Evolutionary conservation across 768 basidiomycete species (phyloP), one percentile per base, ranked within the genome.

Genomic region (Candolleomyces aberdarensis): DNA sequence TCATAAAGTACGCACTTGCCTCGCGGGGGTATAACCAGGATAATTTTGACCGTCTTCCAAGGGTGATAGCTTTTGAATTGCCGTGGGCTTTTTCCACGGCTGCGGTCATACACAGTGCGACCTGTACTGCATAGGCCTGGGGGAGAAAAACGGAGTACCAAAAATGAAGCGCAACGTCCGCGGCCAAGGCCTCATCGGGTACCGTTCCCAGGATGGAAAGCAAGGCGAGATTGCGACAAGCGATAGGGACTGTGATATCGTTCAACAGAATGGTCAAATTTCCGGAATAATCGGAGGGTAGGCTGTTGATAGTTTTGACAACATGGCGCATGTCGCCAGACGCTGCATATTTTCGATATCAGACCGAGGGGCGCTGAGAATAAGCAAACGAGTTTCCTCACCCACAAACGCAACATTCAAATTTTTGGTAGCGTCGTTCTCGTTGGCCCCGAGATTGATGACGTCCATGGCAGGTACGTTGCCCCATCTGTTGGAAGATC

Each of bases 161-260:
- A 57, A 76, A 71, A 59, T 80, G 80, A 26, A 80, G 70, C 10
- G 78, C 79, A 4, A 72, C 62, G 36, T 80, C 80, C 6, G 74
- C 78, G 1, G 74, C 74, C 29, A 70, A 44, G 14, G 11, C 70
- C 63, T 43, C 43, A 57, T 77, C 70, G 2, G 66, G 52, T 47
- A 72, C 63, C 10, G 64, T 67, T 10, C 74, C 71, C 19, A 80
- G 69, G 54, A 78, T 71, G 29, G 71, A 59, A 26, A 80, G 73
- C 13, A 81, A 59, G 2, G 73, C 13, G 13, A 79, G 65, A 56
- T 81, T 80, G 31, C 80, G 76, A 19, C 69, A 63, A 13, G 69
- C 67, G 52, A 69, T 51, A 20, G 26, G 32, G 7, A 70, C 64
- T 15, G 67, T 59, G 26, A 61, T 22, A 56, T 80, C 80, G 58